Conservation (phyloP, 208 protist genomes). For the Leptomonas pyrrhocoris region DNA sequence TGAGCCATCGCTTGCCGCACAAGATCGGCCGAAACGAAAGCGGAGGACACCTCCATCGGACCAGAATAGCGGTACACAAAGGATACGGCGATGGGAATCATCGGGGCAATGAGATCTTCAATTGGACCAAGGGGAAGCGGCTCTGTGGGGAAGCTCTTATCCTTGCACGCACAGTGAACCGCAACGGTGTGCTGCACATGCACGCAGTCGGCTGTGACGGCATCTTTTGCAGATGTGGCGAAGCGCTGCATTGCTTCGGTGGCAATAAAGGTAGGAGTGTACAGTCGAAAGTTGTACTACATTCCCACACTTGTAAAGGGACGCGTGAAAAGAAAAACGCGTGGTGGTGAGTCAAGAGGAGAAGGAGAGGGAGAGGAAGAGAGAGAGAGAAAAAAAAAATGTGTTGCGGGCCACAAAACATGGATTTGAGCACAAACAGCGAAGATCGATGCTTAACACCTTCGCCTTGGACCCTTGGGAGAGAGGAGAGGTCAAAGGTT, state of each 20-base stretch:
- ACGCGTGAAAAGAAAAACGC: not conserved
- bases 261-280: too few species aligned
- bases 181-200: slow-evolving; percentile 8
- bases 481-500: too few species aligned
- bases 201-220: slow-evolving; percentile 13
- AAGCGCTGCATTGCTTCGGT: not conserved
- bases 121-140: slow-evolving; percentile 23
- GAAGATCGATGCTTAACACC: too few species aligned
- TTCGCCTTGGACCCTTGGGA: too few species aligned
- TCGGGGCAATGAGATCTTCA: slow-evolving; percentile 19
- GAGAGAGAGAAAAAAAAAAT: too few species aligned
- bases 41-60: not conserved
- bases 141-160: slow-evolving; percentile 8
- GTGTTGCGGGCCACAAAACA: too few species aligned
- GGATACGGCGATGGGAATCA: slow-evolving; percentile 29
- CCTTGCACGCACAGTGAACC: slow-evolving; percentile 14
- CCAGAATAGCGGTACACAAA: slow-evolving; percentile 23
- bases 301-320: not conserved
- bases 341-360: too few species aligned
- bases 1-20: slow-evolving; percentile 23
- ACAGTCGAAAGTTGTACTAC: too few species aligned
- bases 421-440: too few species aligned
- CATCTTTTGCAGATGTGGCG: slow-evolving; percentile 9
- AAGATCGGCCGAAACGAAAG: slow-evolving; percentile 2
- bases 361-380: too few species aligned